Percentiles rank a stretch among this genome's conserved stretches.
phyloP scores from a whole-genome alignment of 2,329 filamentous ascomycete species.

The Diatrype stigma region DNA sequence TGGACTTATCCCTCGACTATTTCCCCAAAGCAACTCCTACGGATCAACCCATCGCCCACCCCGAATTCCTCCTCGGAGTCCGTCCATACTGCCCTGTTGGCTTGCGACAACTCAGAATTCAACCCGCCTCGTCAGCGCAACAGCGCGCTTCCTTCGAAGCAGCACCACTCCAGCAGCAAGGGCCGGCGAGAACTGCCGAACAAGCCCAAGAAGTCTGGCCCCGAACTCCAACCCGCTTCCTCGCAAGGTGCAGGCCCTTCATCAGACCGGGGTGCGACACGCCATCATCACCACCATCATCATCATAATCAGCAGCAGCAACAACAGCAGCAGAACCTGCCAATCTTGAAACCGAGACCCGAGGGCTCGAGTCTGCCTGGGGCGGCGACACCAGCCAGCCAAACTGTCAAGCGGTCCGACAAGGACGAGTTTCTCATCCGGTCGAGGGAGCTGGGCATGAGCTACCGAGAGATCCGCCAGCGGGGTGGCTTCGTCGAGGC shows the following conservation, averaged over 20 bases:
- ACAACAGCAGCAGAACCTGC: slow-evolving; percentile 1
- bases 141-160: slow-evolving; percentile 4
- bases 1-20: slow-evolving; percentile 20
- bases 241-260: slow-evolving; percentile 1
- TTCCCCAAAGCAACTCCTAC: slow-evolving; percentile 23
- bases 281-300: too few relatives aligned
- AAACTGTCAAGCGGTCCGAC: slow-evolving; percentile 19
- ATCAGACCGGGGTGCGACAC: not conserved
- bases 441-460: slow-evolving; percentile 52
- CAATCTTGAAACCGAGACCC: slow-evolving; percentile 6
- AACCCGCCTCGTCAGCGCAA: slow-evolving; percentile 10
- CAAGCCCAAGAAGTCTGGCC: slow-evolving; percentile 18
- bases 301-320: too few relatives aligned
- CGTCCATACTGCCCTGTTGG: slow-evolving; percentile 12
- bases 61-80: slow-evolving; percentile 24
- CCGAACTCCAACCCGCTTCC: not conserved
- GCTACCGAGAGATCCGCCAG: slow-evolving; percentile 61
- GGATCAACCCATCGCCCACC: slow-evolving; percentile 25
- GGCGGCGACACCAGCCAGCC: not conserved
- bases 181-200: slow-evolving; percentile 21
- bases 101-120: slow-evolving; percentile 15
- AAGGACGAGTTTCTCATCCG: slow-evolving; percentile 49
- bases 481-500: slow-evolving; percentile 56
- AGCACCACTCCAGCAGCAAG: slow-evolving; percentile 12
- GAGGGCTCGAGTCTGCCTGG: slow-evolving; percentile 1